Evolutionary conservation across 306 rosid species (phyloP).

Genomic region (Neltuma alba): DNA sequence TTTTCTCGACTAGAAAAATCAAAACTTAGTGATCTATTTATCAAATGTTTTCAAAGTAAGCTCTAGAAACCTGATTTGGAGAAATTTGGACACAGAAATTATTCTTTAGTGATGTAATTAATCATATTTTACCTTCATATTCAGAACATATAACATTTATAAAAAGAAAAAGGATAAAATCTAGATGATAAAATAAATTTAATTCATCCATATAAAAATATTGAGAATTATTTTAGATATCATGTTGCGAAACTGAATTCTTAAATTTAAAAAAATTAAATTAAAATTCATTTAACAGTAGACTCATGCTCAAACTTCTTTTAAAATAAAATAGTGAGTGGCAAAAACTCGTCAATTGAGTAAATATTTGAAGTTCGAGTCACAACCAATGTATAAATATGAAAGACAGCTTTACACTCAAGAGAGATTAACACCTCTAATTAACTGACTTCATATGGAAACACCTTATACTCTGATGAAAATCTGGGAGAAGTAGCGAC

Average conservation of each 20-base stretch:
- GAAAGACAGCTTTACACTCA: background rate
- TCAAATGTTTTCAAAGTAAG: too few species aligned
- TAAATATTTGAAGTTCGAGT: too few species aligned
- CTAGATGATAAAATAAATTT: background rate
- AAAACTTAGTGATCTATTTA: too few species aligned
- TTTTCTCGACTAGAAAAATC: too few species aligned
- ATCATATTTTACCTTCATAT: background rate
- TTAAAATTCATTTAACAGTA: too few species aligned
- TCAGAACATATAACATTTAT: background rate
- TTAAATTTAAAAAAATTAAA: too few species aligned
- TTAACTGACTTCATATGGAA: background rate
- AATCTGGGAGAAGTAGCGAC: conserved; percentile 12
- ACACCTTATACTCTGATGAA: background rate
- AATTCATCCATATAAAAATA: background rate
- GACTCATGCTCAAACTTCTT: background rate
- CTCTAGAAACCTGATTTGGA: too few species aligned
- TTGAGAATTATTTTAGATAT: too few species aligned
- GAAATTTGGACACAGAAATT: too few species aligned
- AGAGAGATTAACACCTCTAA: background rate
- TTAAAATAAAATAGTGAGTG: background rate
- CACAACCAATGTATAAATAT: background rate
- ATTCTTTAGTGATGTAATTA: background rate
- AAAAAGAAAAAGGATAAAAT: background rate
- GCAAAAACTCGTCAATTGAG: too few species aligned
- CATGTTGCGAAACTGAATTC: background rate